Evolutionary conservation across 202 grass and related monocot genomes (phyloP).

Genomic region (Zizania palustris): DNA sequence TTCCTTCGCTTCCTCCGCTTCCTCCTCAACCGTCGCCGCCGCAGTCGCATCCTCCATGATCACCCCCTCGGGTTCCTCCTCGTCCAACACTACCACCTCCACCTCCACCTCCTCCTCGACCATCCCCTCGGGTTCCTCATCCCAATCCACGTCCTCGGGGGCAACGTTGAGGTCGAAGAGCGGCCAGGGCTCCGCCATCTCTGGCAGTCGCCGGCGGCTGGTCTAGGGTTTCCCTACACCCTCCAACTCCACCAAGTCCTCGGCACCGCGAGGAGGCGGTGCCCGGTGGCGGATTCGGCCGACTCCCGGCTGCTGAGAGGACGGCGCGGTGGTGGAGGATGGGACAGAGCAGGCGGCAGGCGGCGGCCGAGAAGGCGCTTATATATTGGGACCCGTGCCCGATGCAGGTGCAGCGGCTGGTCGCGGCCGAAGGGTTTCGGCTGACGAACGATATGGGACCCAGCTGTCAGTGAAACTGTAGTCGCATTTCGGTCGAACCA

Average conservation of each 20-base stretch:
- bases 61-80: slow-evolving; percentile 25
- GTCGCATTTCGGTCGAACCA: neutral
- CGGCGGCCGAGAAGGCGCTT: neutral
- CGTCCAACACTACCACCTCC: slow-evolving; percentile 11
- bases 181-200: slow-evolving; percentile 19
- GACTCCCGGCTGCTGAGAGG: neutral
- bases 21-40: slow-evolving; percentile 13
- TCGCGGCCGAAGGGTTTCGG: slow-evolving; percentile 2
- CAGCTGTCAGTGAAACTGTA: neutral
- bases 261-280: too few species aligned
- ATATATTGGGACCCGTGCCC: neutral
- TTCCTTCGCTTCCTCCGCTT: neutral
- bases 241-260: too few species aligned
- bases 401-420: slow-evolving; percentile 16
- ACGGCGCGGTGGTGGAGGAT: neutral
- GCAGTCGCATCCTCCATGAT: slow-evolving; percentile 27
- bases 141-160: slow-evolving; percentile 42
- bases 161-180: slow-evolving; percentile 66
- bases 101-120: slow-evolving; percentile 2
- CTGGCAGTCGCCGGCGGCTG: slow-evolving; percentile 33
- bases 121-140: slow-evolving; percentile 24
- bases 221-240: slow-evolving; percentile 46
- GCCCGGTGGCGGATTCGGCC: neutral
- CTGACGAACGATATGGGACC: neutral
- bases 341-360: slow-evolving; percentile 12